Evolutionary conservation across 805 yeast genomes (phyloP), one percentile per base, ranked within the genome.

Genomic region (Lachancea cidri): DNA sequence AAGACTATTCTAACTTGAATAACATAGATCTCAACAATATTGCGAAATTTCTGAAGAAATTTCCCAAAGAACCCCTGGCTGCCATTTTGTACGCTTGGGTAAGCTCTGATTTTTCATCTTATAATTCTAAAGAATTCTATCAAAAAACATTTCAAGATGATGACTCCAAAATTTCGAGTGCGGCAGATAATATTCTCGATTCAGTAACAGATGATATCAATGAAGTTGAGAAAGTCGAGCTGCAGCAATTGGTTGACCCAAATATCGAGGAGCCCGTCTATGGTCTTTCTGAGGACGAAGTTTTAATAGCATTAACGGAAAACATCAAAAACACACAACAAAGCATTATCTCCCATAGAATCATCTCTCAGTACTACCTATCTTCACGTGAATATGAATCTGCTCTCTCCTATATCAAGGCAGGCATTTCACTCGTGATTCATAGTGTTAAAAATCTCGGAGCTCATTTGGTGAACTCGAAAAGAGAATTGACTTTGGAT

Each of bases 91-190:
- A 74, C 53, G 86, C 81, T 1, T 84, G 74, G 60, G 54, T 78
- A 7, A 64, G 74, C 50, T 83, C 95, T 15, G 89, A 79, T 19
- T 65, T 82, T 19, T 85, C 88, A 0, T 78, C 83, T 0, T 82
- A 79, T 52, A 72, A 72, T 40, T 60, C 63, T 14, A 48, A 60
- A 6, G 44, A 48, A 37, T 46, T 64, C 25, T 52, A 38, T 37
- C 48, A 43, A 47, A 30, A 44, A 46, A 55, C 43, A 22, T 37
- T 45, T 33, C 54, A 52, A 4, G 43, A 24, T 20, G 29, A 29
- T 8, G 43, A 35, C 31, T 19, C 17, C 19, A 45, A 40, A 24
- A 17, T 31, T 32, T 2, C 35, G 22, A 29, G 35, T n/a, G n/a
- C 37, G 3, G 42, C 37, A 33, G 38, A 35, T 11, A 37, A 30